Conservation (phyloP, 257 asterid genomes). For the Lycium barbarum region DNA sequence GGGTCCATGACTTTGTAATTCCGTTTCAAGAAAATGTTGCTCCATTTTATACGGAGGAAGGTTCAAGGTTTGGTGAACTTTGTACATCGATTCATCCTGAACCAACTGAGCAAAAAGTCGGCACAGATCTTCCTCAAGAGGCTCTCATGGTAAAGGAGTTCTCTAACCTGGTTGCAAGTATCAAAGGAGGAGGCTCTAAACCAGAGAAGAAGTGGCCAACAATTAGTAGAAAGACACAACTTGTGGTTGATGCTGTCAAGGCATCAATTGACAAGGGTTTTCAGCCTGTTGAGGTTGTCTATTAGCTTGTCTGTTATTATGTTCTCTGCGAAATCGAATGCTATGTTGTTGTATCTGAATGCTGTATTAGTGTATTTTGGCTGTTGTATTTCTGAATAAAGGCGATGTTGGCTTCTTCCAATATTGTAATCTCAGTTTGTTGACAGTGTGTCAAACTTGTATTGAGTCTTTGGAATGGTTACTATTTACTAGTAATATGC, state of each 20-base stretch:
- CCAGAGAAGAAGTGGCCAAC: constrained; percentile 76
- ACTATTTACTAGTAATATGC: no score
- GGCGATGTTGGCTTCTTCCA: no score
- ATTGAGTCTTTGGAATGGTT: no score
- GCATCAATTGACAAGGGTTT: no score
- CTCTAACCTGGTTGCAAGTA: constrained; percentile 48
- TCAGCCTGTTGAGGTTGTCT: no score
- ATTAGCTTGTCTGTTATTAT: no score
- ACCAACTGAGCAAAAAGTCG: constrained; percentile 55
- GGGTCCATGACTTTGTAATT: constrained; percentile 59
- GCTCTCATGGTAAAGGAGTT: constrained; percentile 77
- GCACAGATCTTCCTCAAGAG: constrained; percentile 74
- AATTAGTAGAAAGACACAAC: constrained; percentile 71
- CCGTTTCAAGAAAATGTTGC: constrained; percentile 63
- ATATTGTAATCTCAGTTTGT: no score
- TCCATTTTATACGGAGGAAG: constrained; percentile 46
- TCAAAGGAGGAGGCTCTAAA: constrained; percentile 46
- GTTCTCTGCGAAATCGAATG: no score
- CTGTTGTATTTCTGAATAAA: no score
- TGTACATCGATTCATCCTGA: constrained; percentile 59
- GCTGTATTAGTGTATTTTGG: no score
- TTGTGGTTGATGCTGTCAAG: constrained; percentile 70
- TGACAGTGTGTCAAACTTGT: no score
- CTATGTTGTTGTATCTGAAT: no score
- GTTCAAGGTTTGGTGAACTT: constrained; percentile 46